Conservation (phyloP, 208 protist genomes). For the Leishmania tropica region DNA sequence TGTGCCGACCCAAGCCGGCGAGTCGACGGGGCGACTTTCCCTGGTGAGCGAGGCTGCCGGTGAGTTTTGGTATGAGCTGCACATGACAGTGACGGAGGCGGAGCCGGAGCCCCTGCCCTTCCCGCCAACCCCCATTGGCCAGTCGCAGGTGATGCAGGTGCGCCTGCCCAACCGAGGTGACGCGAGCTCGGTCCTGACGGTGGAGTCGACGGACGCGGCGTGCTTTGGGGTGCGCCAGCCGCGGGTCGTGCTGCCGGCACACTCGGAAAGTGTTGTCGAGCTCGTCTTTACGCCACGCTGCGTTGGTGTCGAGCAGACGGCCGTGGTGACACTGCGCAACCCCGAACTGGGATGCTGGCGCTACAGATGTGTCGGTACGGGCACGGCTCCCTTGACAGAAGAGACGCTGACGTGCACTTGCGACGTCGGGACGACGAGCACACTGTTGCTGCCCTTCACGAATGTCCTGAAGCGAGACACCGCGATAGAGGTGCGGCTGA, state of each 20-base stretch:
- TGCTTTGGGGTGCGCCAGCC: constrained; percentile 64
- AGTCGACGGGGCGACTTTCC: constrained; percentile 68
- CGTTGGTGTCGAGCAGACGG: constrained; percentile 58
- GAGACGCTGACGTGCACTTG: constrained; percentile 50
- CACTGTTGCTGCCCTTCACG: constrained; percentile 57
- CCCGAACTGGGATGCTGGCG: constrained; percentile 78
- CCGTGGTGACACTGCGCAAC: constrained; percentile 63
- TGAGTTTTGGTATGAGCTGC: constrained; percentile 95
- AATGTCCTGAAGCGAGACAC: constrained; percentile 78
- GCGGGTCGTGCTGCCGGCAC: constrained; percentile 52
- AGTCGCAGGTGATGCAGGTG: constrained; percentile 49
- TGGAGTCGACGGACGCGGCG: constrained; percentile 62
- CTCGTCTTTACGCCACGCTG: constrained; percentile 83
- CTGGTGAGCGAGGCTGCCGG: constrained; percentile 90
- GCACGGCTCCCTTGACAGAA: constrained; percentile 52
- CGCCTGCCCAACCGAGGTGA: constrained; percentile 80
- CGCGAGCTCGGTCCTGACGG: constrained; percentile 49
- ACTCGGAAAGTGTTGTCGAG: constrained; percentile 53
- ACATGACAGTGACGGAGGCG: constrained; percentile 75
- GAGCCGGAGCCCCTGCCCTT: constrained; percentile 75
- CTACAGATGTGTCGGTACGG: constrained; percentile 75
- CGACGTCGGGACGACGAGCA: constrained; percentile 45
- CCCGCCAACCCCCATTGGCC: constrained; percentile 70
- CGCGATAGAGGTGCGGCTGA: constrained; percentile 34
- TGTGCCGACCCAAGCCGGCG: constrained; percentile 78